Base-by-base conservation (phyloP, 1,139 yeast species). In the Spathaspora sp. region DNA sequence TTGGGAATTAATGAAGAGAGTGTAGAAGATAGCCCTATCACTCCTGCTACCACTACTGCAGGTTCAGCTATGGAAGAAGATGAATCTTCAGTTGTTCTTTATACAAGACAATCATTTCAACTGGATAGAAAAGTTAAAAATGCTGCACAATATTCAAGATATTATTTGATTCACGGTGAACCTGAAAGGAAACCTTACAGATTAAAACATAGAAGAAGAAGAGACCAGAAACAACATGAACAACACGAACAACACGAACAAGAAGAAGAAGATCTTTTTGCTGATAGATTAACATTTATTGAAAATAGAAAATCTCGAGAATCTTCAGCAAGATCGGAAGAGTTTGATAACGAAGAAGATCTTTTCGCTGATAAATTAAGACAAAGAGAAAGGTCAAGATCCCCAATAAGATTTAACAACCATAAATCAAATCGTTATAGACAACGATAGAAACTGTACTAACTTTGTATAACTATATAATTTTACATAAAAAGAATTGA, bases 81-180 rank as follows among this genome's bases (percentile, higher is more conserved):
- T 41, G 75, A 71, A 43, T 65, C 74, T 2, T 67, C 74, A 10
- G 67, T 72, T 6, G 68, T 68, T 7, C 63, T 80, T 42, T 58
- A 61, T 41, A 64, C 77, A 3, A 69, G 91, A 51, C 80, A 74
- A 54, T 74, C 88, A 4, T 69, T 76, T 39, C 70, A 66, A 44
- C 67, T 77, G 8, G 91, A 86, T 60, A 69, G 70, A 43, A 85
- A 86, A 54, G 78, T 78, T 39, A 73, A 72, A 50, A 78, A 81
- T 51, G 85, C 91, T 4, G 68, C 81, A 23, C 77, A 71, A 13
- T 77, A 76, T 48, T 84, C 90, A 24, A 64, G 89, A 38, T 86
- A 85, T 60, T 86, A 86, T 63, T 68, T 85, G 50, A 60, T 84
- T 16, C 84, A 86, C 56, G 95, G 95, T 2, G 93, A 85, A 56